phyloP scores from a whole-genome alignment of 1,284 basidiomycete genomes.

The Sporisorium scitamineum region DNA sequence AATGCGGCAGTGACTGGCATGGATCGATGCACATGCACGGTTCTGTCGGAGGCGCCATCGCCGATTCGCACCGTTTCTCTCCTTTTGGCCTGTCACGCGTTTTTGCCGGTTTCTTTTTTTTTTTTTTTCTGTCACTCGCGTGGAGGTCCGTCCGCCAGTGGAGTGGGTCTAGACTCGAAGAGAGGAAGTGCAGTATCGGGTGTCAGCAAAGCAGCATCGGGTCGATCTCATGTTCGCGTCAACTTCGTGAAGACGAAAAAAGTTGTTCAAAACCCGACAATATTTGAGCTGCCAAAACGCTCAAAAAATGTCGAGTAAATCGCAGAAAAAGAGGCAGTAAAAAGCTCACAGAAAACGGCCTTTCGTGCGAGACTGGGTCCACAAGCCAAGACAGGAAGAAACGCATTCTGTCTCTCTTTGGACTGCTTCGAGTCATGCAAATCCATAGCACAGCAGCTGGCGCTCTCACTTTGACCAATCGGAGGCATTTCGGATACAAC shows the following conservation, averaged over 20 bases:
- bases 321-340: background rate
- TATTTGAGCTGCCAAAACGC: too few relatives aligned
- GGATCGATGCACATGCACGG: constrained; percentile 9
- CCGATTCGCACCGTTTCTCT: constrained; percentile 7
- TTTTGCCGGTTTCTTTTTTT: background rate
- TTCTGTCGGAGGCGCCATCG: constrained; percentile 4
- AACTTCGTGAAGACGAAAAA: background rate
- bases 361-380: background rate
- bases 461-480: background rate
- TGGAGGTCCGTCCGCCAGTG: constrained; percentile 34
- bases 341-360: background rate
- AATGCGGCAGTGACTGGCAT: background rate
- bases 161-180: constrained; percentile 4
- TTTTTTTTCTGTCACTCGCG: constrained; percentile 6
- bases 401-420: background rate
- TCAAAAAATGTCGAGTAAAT: too few relatives aligned
- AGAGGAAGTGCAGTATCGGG: too few relatives aligned
- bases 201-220: background rate
- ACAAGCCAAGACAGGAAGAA: background rate
- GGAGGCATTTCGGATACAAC: background rate
- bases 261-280: too few relatives aligned
- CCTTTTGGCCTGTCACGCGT: constrained; percentile 4
- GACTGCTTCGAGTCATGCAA: constrained; percentile 5
- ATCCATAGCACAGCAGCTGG: background rate
- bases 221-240: background rate